Base-by-base conservation (phyloP, 2,329 filamentous ascomycete genomes). In the Curvularia eragrostidis region DNA sequence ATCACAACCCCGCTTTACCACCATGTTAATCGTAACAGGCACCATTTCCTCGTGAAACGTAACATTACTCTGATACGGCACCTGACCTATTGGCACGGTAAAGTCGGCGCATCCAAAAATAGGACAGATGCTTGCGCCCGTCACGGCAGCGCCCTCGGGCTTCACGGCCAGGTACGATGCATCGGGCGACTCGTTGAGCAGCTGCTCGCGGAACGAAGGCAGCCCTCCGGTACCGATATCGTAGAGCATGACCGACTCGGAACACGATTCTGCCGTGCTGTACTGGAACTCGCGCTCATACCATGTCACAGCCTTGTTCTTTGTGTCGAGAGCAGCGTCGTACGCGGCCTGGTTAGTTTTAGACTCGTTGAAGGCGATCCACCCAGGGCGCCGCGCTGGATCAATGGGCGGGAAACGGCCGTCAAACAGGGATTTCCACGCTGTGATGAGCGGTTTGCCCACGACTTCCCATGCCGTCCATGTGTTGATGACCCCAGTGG, bases 1-100 rank as follows among this genome's bases (percentile, higher is more conserved):
- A 52, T 81, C 79, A 56, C 79, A 81, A 1, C 78, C 79, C n/a
- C 77, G 58, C 60, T 74, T 77, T 6, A 79, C 78, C 8, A 81
- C 73, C 52, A 81, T 61, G 28, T 75, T 77, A 2, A 80, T 74
- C 10, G 78, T 78, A 6, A 81, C 78, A 8, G 79, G 79, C 46
- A 80, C 68, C 65, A 75, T 73, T 66, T 81, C 79, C 50, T 72
- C 65, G 34, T 73, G 69, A 32, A 75, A 76, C 1, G 77, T 79
- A 6, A 80, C 69, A 54, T 77, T 75, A 56, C 75, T 78, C 19
- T 52, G 56, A 56, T 80, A 80, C 10, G 69, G 56, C 4, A 80
- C 75, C 62, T 81, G 77, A 1, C 79, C 79, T 48, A 81, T 77
- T 12, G 79, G 79, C 15, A 81, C 66, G 0, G 75, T 79, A 49